Evolutionary conservation across 306 rosid genomes (phyloP).

Genomic region (Vigna mungo): DNA sequence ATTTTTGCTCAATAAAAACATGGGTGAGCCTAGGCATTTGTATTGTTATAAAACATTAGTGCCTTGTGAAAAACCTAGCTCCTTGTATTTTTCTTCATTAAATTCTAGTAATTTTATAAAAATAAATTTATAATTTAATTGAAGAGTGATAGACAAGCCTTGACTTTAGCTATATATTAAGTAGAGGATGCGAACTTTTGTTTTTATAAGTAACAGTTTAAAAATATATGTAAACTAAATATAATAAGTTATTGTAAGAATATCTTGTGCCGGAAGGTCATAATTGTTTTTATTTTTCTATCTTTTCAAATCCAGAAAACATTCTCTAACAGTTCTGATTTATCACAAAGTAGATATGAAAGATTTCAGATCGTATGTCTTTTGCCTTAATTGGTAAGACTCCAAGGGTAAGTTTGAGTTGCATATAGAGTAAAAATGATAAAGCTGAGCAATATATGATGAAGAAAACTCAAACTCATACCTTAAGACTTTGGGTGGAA

Average conservation of each 20-base stretch:
- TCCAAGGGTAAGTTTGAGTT: too few species aligned
- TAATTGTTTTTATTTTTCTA: conserved; percentile 1
- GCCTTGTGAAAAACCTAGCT: too few species aligned
- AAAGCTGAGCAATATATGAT: too few species aligned
- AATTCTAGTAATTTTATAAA: neutral
- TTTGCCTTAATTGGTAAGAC: neutral
- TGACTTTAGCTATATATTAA: neutral
- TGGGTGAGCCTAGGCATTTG: too few species aligned
- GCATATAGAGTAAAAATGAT: too few species aligned
- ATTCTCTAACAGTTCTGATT: conserved; percentile 10
- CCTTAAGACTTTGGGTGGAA: too few species aligned
- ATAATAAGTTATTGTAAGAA: conserved; percentile 5
- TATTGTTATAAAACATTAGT: too few species aligned
- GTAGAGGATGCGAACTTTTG: neutral
- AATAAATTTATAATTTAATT: neutral
- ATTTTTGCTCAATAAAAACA: too few species aligned
- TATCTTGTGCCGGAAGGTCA: conserved; percentile 4
- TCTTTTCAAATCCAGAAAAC: conserved; percentile 23
- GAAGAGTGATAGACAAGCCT: conserved; percentile 1
- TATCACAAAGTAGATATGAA: neutral
- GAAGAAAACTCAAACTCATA: too few species aligned
- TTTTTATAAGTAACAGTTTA: too few species aligned
- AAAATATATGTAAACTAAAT: too few species aligned
- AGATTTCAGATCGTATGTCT: conserved; percentile 30
- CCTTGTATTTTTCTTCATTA: too few species aligned